These are phyloP conservation scores for Acanthamoeba rhysodes DNA, from an alignment of 208 protist species.

Conservation along the genomic window DNA sequence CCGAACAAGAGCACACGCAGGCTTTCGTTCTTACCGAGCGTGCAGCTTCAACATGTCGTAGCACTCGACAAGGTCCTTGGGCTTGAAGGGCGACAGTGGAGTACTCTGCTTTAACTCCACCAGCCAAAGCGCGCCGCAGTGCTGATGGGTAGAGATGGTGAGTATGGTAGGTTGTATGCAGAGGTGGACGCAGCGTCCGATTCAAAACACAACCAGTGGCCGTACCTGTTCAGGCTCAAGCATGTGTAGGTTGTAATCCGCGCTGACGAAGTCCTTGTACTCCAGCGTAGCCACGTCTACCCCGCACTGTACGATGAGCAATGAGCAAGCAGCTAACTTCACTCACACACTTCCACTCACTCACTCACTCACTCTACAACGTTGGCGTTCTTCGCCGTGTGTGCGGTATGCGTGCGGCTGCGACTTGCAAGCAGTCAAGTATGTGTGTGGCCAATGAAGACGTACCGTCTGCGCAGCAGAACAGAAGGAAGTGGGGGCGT, in stretches of 20 bases:
- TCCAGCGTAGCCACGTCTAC: slow-evolving; percentile 11
- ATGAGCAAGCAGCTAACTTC: not conserved
- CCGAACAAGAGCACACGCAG: not conserved
- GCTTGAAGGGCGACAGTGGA: not conserved
- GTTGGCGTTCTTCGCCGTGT: too few relatives aligned
- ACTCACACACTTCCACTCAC: too few relatives aligned
- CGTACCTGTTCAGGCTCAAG: slow-evolving; percentile 2
- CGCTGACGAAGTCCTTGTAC: not conserved
- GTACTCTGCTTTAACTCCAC: not conserved
- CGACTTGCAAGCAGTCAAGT: too few relatives aligned
- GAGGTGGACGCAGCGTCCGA: not conserved
- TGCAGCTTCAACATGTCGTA: slow-evolving; percentile 53
- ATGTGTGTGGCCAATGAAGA: too few relatives aligned
- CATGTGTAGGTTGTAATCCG: slow-evolving; percentile 47
- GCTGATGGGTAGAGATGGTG: not conserved
- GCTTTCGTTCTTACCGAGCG: not conserved
- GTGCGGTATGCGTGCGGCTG: too few relatives aligned
- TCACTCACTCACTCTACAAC: too few relatives aligned
- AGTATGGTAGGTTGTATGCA: not conserved
- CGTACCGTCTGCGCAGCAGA: slow-evolving; percentile 3
- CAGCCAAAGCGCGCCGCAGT: slow-evolving; percentile 35
- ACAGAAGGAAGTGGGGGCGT: slow-evolving; percentile 10
- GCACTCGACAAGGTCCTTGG: slow-evolving; percentile 23
- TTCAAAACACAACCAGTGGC: not conserved
- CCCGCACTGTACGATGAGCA: not conserved